Percentiles rank a stretch among this genome's conserved stretches.
Evolutionary conservation across 2,329 filamentous ascomycete genomes (phyloP).

Genomic region (Sporothrix schenckii): DNA sequence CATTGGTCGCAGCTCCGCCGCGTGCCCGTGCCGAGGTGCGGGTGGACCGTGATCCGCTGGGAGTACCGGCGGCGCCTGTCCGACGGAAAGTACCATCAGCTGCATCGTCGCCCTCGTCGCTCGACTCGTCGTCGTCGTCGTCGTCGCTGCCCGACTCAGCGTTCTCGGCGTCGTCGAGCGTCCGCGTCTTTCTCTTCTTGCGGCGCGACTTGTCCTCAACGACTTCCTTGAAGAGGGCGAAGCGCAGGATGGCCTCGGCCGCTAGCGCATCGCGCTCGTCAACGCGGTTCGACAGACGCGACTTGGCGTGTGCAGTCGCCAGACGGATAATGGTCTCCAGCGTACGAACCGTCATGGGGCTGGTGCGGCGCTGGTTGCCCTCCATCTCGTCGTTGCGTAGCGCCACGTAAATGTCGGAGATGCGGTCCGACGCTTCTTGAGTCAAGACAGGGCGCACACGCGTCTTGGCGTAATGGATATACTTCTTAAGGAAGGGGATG

Average conservation of each 20-base stretch:
- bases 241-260: slow-evolving; percentile 86
- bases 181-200: slow-evolving; percentile 73
- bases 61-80: slow-evolving; percentile 40
- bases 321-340: slow-evolving; percentile 98
- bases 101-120: slow-evolving; percentile 34
- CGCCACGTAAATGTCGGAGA: slow-evolving; percentile 86
- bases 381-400: slow-evolving; percentile 95
- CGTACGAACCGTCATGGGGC: slow-evolving; percentile 94
- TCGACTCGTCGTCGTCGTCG: slow-evolving; percentile 37
- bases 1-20: slow-evolving; percentile 39
- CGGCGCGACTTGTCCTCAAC: slow-evolving; percentile 77
- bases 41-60: slow-evolving; percentile 39
- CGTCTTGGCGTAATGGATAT: slow-evolving; percentile 96
- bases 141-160: slow-evolving; percentile 65
- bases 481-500: slow-evolving; percentile 99
- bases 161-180: slow-evolving; percentile 52
- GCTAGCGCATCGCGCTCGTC: slow-evolving; percentile 86
- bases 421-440: slow-evolving; percentile 87
- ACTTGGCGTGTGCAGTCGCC: slow-evolving; percentile 92
- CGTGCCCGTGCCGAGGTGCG: slow-evolving; percentile 44
- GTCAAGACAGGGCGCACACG: slow-evolving; percentile 88
- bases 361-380: slow-evolving; percentile 89
- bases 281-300: slow-evolving; percentile 81
- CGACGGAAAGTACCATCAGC: slow-evolving; percentile 60
- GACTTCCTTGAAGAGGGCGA: slow-evolving; percentile 96